These are phyloP conservation scores for Phytophthora hibernalis DNA, from an alignment of 352 stramenopile genomes.

Conservation along the genomic window DNA sequence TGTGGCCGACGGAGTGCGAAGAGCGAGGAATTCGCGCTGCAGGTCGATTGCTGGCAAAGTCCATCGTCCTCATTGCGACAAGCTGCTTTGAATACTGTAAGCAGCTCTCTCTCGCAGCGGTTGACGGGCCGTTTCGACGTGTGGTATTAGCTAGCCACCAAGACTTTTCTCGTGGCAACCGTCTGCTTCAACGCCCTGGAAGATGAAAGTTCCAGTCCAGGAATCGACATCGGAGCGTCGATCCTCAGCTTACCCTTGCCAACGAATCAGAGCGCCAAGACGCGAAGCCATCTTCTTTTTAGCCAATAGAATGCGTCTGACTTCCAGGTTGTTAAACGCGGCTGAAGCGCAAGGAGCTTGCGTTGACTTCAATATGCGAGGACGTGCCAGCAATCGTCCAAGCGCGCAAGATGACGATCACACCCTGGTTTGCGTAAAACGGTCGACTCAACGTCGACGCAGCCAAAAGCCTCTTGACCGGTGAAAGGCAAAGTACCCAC, in stretches of 20 bases:
- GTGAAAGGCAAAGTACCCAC: background rate
- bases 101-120: no score
- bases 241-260: no score
- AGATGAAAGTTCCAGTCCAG: conserved; percentile 25
- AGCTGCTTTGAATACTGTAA: conserved; percentile 8
- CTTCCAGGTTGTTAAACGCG: conserved; percentile 21
- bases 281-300: conserved; percentile 15
- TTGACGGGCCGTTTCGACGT: conserved; percentile 31
- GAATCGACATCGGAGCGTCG: conserved; percentile 18
- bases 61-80: conserved; percentile 14
- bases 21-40: conserved; percentile 13
- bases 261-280: conserved; percentile 9
- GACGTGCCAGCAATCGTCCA: conserved; percentile 11
- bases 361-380: conserved; percentile 19
- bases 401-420: conserved; percentile 45
- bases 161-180: conserved; percentile 24
- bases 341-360: conserved; percentile 23
- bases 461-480: background rate
- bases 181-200: conserved; percentile 21
- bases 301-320: conserved; percentile 1
- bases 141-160: background rate
- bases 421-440: conserved; percentile 1
- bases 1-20: conserved; percentile 1
- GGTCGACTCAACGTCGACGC: conserved; percentile 5
- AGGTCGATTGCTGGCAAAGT: conserved; percentile 1